Percentiles rank a stretch among this genome's conserved stretches.
Conservation (phyloP, 768 basidiomycete genomes). For the Leccinellum albellum region DNA sequence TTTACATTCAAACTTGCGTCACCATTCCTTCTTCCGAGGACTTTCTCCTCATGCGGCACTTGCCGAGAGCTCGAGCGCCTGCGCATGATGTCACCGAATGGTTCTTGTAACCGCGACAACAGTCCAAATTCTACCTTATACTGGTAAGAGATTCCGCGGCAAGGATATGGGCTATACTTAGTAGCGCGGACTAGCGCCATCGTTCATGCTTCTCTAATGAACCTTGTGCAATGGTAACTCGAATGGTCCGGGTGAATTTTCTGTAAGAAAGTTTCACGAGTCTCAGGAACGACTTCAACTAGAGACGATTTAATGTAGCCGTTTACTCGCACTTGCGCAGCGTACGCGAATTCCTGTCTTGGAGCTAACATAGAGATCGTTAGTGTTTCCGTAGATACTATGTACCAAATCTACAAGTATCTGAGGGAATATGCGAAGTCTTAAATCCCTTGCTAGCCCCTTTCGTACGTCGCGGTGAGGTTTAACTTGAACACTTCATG, state of each 20-base stretch:
- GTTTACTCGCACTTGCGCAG: not conserved
- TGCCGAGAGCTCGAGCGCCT: conserved; percentile 46
- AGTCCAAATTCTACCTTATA: not conserved
- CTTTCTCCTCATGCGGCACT: conserved; percentile 44
- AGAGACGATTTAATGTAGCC: not conserved
- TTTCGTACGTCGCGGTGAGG: not conserved
- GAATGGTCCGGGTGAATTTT: not conserved
- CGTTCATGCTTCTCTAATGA: not conserved
- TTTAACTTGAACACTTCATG: not conserved
- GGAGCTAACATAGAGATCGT: not conserved
- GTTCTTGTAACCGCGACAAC: not conserved
- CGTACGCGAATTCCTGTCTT: not conserved
- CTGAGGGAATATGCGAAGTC: not conserved
- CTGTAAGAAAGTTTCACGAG: not conserved
- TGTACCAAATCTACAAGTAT: not conserved
- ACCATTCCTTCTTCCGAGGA: not conserved
- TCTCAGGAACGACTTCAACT: not conserved
- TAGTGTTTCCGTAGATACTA: not conserved
- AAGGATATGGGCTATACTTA: not conserved
- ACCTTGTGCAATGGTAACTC: not conserved
- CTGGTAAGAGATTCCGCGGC: not conserved
- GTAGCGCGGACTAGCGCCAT: not conserved
- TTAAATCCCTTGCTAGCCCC: not conserved
- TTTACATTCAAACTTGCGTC: not conserved
- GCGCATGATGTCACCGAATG: not conserved